Percentiles rank a stretch among this genome's conserved stretches.
Evolutionary conservation across 2,329 filamentous ascomycete species (phyloP).

Genomic region (Talaromyces atroroseus): DNA sequence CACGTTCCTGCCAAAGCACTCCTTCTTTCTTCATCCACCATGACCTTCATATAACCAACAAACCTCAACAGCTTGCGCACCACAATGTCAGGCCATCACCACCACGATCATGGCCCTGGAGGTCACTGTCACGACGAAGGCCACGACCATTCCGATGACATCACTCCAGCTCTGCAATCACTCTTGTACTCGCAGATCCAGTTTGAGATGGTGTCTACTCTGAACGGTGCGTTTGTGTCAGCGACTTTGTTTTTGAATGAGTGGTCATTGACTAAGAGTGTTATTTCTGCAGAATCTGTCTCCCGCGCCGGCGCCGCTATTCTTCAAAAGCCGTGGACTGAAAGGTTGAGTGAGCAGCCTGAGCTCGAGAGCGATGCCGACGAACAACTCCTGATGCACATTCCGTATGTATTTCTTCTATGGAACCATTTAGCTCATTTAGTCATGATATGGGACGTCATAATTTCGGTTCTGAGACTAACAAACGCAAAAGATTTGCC

Average conservation of each 20-base stretch:
- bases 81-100: slow-evolving; percentile 33
- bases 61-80: neutral
- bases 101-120: slow-evolving; percentile 35
- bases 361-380: slow-evolving; percentile 82
- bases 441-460: no score
- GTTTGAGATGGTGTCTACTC: slow-evolving; percentile 74
- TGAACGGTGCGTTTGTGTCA: slow-evolving; percentile 57
- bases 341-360: slow-evolving; percentile 65
- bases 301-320: slow-evolving; percentile 66
- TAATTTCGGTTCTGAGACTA: neutral
- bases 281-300: slow-evolving; percentile 46
- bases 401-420: slow-evolving; percentile 63
- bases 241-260: no score
- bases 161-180: slow-evolving; percentile 83
- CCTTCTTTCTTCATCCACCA: neutral
- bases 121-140: slow-evolving; percentile 49
- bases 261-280: neutral
- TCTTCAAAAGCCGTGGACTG: slow-evolving; percentile 85
- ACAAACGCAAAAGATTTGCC: slow-evolving; percentile 62
- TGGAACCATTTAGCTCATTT: neutral
- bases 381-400: slow-evolving; percentile 86
- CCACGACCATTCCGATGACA: slow-evolving; percentile 88
- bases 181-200: slow-evolving; percentile 89
- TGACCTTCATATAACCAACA: neutral
- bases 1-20: neutral